Percentiles rank a stretch among this genome's conserved stretches.
These are phyloP conservation scores for Dendrobium chrysotoxum DNA, from an alignment of 106 monocot species.

Conservation along the genomic window DNA sequence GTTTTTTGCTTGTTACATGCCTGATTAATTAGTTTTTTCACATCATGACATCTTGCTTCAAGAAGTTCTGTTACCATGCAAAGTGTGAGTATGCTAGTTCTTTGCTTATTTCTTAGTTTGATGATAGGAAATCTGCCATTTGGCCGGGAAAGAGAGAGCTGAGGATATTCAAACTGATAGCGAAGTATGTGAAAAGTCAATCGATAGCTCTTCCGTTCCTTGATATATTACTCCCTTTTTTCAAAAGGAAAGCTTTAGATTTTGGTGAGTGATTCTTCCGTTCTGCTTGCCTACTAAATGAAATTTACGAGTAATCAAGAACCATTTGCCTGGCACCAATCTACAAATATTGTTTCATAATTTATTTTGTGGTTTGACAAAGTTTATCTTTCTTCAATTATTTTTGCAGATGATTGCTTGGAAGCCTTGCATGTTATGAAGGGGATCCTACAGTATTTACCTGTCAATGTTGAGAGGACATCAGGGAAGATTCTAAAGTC, in stretches of 20 bases:
- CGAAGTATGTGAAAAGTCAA: conserved; percentile 50
- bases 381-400: conserved; percentile 7
- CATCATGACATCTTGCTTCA: background rate
- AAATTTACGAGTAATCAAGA: background rate
- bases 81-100: background rate
- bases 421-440: conserved; percentile 68
- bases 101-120: conserved; percentile 14
- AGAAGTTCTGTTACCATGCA: background rate
- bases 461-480: background rate
- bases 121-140: conserved; percentile 43
- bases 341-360: background rate
- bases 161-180: conserved; percentile 62
- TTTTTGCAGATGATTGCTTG: conserved; percentile 58
- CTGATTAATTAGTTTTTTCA: background rate
- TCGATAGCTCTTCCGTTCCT: conserved; percentile 43
- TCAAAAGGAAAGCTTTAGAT: conserved; percentile 51
- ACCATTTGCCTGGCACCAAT: background rate
- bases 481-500: conserved; percentile 49
- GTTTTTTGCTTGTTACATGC: background rate
- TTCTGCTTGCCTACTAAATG: background rate
- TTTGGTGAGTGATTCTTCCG: conserved; percentile 32
- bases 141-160: conserved; percentile 45
- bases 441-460: conserved; percentile 44
- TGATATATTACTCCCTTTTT: conserved; percentile 62
- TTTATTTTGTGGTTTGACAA: background rate